Evolutionary conservation across 2,329 filamentous ascomycete species (phyloP).

Genomic region (Xylogone sp.): DNA sequence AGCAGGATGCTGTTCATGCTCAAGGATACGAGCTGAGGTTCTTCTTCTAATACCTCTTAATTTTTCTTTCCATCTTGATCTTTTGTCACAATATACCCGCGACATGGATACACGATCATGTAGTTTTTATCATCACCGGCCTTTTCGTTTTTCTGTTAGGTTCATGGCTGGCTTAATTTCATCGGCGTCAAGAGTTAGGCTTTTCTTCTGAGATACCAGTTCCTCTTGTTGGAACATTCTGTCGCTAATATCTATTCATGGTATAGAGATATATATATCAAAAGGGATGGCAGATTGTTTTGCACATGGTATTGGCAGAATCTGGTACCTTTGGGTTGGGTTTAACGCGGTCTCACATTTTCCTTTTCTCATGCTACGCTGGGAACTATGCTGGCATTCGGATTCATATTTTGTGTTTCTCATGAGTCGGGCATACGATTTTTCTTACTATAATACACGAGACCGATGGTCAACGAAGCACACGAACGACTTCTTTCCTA

Average conservation of each 20-base stretch:
- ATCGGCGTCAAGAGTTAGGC: slow-evolving; percentile 13
- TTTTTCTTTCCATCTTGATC: slow-evolving; percentile 9
- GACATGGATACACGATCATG: slow-evolving; percentile 18
- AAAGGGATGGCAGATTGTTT: slow-evolving; percentile 9
- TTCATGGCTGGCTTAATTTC: slow-evolving; percentile 7
- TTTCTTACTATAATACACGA: not conserved
- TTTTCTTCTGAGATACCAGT: slow-evolving; percentile 25
- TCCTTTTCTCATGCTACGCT: not conserved
- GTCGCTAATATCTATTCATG: slow-evolving; percentile 9
- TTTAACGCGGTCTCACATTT: not conserved
- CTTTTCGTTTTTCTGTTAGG: slow-evolving; percentile 11
- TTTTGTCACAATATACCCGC: slow-evolving; percentile 16
- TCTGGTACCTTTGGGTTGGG: not conserved
- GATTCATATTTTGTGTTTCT: not conserved
- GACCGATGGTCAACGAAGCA: not conserved
- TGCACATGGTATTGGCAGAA: not conserved
- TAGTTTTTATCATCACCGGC: slow-evolving; percentile 22
- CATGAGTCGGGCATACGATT: not conserved
- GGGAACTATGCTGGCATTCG: not conserved
- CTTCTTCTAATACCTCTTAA: slow-evolving; percentile 27
- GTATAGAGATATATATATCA: slow-evolving; percentile 10
- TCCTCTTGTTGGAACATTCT: slow-evolving; percentile 17
- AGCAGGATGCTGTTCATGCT: slow-evolving; percentile 19
- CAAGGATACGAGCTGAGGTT: slow-evolving; percentile 29
- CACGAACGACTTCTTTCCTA: not conserved